A percentile compares a stretch with the other conserved stretches of the same genome.
Evolutionary conservation across 371 early-diverging fungal genomes (phyloP).

Genomic region (Mortierella sp.): DNA sequence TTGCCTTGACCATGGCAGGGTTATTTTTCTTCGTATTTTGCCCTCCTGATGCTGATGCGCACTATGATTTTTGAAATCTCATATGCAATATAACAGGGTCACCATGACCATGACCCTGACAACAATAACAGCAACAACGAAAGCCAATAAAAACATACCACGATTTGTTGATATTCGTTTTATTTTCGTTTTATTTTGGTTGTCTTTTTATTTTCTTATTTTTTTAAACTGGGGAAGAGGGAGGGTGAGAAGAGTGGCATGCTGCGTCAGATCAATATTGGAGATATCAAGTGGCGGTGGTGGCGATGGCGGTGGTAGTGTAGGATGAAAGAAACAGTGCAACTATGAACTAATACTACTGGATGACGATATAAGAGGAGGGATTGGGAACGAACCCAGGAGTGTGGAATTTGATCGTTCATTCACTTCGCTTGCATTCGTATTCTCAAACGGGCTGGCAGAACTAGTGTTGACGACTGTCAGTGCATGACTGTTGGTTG

Average conservation of each 20-base stretch:
- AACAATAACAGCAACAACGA: no score
- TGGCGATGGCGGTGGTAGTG: neutral
- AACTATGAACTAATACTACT: neutral
- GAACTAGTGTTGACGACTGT: neutral
- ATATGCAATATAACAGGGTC: no score
- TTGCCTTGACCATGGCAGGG: no score
- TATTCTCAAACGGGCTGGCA: neutral
- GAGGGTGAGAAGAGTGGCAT: neutral
- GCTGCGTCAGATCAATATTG: neutral
- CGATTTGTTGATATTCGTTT: no score
- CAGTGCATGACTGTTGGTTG: neutral
- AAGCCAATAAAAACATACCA: no score
- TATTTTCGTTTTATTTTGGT: no score
- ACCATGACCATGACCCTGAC: no score
- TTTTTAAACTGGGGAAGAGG: neutral
- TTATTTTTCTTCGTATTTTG: no score
- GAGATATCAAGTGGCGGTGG: neutral
- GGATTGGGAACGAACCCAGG: constrained; percentile 33
- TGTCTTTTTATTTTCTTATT: constrained; percentile 1
- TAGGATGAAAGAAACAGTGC: neutral
- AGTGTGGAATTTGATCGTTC: constrained; percentile 31
- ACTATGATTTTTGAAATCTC: no score
- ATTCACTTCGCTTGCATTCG: neutral
- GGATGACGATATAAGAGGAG: constrained; percentile 10
- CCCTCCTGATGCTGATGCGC: no score